phyloP scores from a whole-genome alignment of 2,329 filamentous ascomycete species.

The Venturia carpophila region DNA sequence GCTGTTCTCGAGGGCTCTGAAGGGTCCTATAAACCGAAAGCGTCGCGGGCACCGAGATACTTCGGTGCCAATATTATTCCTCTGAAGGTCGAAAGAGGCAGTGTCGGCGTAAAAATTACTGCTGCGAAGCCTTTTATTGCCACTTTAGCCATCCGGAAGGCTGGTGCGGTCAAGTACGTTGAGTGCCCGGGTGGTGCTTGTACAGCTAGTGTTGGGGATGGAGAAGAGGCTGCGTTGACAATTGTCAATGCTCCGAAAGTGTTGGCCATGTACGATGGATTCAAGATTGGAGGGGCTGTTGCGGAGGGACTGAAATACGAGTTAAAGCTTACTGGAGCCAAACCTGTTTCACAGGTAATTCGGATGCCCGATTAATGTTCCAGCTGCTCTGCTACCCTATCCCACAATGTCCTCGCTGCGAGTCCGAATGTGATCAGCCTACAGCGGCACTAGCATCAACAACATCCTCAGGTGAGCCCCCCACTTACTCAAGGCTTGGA shows the following conservation, averaged over 20 bases:
- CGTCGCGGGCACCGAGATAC: constrained; percentile 38
- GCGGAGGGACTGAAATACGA: constrained; percentile 22
- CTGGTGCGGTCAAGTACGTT: constrained; percentile 31
- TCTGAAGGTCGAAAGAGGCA: constrained; percentile 30
- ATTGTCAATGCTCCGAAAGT: constrained; percentile 42
- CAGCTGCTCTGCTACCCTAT: no score
- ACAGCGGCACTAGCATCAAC: no score
- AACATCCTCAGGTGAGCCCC: no score
- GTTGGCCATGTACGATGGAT: constrained; percentile 38
- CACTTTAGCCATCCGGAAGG: constrained; percentile 34
- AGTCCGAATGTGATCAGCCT: no score
- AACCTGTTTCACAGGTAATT: neutral
- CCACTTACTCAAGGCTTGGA: no score
- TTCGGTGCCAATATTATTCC: constrained; percentile 46
- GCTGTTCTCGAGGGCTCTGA: constrained; percentile 34
- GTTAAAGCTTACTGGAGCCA: constrained; percentile 24
- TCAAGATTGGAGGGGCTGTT: constrained; percentile 16
- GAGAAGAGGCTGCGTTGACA: constrained; percentile 36
- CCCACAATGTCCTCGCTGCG: no score
- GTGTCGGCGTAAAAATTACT: constrained; percentile 29
- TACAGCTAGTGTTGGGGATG: constrained; percentile 3
- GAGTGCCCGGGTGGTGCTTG: neutral
- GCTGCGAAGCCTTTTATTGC: constrained; percentile 34
- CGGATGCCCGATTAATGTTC: no score
- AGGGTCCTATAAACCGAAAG: constrained; percentile 38